Conservation (phyloP, 176 grass and related monocot species). For the Tuctoria greenei region DNA sequence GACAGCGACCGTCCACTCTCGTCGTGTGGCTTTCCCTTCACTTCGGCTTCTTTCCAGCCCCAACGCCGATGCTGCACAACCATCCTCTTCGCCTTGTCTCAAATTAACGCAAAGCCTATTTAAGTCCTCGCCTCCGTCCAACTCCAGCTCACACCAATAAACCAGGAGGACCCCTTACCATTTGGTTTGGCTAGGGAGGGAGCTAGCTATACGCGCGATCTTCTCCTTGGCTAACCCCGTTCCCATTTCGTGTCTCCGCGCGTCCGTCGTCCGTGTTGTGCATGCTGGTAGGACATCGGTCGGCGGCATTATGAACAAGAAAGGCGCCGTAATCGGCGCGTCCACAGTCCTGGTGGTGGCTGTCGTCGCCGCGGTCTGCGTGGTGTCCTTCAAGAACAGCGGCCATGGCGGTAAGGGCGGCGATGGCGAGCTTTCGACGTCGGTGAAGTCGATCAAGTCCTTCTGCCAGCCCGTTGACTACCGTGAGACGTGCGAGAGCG, state of each 20-base stretch:
- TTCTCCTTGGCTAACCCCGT: background rate
- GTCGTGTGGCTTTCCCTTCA: constrained; percentile 30
- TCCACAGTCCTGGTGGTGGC: constrained; percentile 65
- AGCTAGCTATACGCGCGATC: background rate
- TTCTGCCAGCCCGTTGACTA: constrained; percentile 77
- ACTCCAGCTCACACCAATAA: constrained; percentile 31
- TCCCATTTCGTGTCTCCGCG: background rate
- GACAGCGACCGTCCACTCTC: background rate
- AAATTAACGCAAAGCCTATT: constrained; percentile 10
- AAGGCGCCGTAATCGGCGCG: constrained; percentile 40
- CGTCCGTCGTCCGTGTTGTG: background rate
- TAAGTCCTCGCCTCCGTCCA: background rate
- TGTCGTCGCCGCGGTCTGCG: constrained; percentile 56
- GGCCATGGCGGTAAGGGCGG: background rate
- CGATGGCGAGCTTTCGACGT: constrained; percentile 38
- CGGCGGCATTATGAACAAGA: constrained; percentile 31
- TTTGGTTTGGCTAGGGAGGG: constrained; percentile 17
- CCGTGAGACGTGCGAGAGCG: constrained; percentile 57
- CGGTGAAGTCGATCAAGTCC: constrained; percentile 55
- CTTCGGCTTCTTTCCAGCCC: constrained; percentile 23
- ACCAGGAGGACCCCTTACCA: constrained; percentile 15
- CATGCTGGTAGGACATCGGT: background rate
- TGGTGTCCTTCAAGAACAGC: constrained; percentile 37
- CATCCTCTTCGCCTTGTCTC: constrained; percentile 19
- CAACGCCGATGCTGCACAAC: constrained; percentile 24